Evolutionary conservation across 2,329 filamentous ascomycete species (phyloP), one percentile per base, ranked within the genome.

Genomic region (Colletotrichum sp.): DNA sequence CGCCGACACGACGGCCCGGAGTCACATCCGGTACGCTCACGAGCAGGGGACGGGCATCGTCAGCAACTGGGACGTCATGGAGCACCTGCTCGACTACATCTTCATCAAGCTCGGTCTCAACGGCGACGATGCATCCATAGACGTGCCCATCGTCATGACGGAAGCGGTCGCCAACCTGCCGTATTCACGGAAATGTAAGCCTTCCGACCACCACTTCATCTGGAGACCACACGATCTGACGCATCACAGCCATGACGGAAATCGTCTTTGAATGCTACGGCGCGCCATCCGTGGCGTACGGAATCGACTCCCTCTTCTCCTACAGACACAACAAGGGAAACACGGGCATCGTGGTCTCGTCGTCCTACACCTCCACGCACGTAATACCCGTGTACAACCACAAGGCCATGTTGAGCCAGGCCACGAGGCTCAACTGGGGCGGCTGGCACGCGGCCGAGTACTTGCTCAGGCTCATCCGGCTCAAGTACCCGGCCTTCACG

Each of bases 1-100:
- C 80, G 93, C 96, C 76, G 97, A 99, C 84, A 97, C 96, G 31
- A 98, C 95, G 2, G 95, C 97, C 27, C 91, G 95, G 70, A 95
- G 95, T 13, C 97, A 98, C 82, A 93, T 98, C 73, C 93, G 96
- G 81, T 94, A 95, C 82, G 93, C 96, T 2, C 98, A 98, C 79
- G 97, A 99, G 82, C 90, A 93, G 3, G 96, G 96, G 29, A 96
- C 93, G 58, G 96, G 96, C 76, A 93, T 99, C 62, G 92, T 98
- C 74, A 96, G 95, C 83, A 98, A 98, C 82, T 99, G 97, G 95
- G 97, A 99, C 83, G 96, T 95, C 38, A 95, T 98, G 91, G 97
- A 99, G 83, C 95, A 96, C 72, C 89, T 98, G 7, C 85, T 99
- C 61, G 97, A 99, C 85, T 98, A 98, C 83, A 90, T 96, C 55